Evolutionary conservation across 352 stramenopile genomes (phyloP), one percentile per base, ranked within the genome.

Genomic region (Globisporangium paddicum): DNA sequence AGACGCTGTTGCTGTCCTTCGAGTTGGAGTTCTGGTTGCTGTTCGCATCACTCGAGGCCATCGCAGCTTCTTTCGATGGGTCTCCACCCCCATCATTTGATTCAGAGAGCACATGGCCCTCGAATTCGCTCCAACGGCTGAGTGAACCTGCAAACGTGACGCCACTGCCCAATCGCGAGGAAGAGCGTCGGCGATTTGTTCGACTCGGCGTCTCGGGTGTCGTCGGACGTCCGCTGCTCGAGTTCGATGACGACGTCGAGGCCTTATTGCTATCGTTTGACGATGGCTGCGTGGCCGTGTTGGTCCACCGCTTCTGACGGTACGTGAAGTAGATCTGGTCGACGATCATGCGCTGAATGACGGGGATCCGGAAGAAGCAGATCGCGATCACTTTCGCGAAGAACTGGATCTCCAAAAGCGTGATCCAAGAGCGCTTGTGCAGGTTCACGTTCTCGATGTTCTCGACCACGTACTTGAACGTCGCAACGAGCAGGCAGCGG

Each of bases 401-500:
- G 58, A 89, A 90, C 44, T 79, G 66, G 13, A 69, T 73, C 63
- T 90, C 78, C 5, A 72, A 55, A 19, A 84, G 67, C 8, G 78
- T 77, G 37, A 89, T 79, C 53, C 78, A 86, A n/a, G 73, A 18
- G 0, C 78, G 74, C 21, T 66, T 66, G 38, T 75, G 79, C 4
- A 60, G 47, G 9, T 73, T 68, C 0, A 71, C 76, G 5, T 57
- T 64, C 19, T 90, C 78, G 19, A 90, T 68, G 53, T 72, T 89
- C 54, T 88, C 78, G 11, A 75, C 64, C 3, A 83, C 81, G 49
- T 86, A 77, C 67, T 89, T 86, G 64, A 87, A 90, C 1, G 78
- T 90, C n/a, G 78, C 78, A n/a, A 89, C 77, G 3, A 90, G 64
- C 16, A 87, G 61, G 42, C 78, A 89, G 2, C 81, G 66, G 52